Conservation (phyloP, 139 green algal species). For the Desmodesmus armatus region DNA sequence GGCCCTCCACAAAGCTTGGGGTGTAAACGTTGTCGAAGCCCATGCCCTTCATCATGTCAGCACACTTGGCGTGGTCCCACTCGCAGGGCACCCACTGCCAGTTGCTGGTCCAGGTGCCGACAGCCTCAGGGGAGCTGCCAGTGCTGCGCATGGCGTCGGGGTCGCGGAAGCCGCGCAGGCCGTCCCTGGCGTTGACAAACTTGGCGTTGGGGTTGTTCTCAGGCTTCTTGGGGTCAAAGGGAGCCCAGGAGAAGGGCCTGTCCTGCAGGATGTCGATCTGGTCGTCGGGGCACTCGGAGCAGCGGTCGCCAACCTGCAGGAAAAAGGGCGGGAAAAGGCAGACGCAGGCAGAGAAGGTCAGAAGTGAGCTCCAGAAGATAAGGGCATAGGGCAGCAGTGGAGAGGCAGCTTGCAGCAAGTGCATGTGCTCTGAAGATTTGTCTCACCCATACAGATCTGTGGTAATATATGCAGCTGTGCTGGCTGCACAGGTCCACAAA, state of each 20-base stretch:
- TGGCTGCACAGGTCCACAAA: neutral
- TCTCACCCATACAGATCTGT: no score
- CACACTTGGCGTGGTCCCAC: slow-evolving; percentile 34
- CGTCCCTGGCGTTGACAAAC: slow-evolving; percentile 49
- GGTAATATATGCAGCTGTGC: neutral
- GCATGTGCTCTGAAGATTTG: no score
- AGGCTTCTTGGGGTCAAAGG: slow-evolving; percentile 9
- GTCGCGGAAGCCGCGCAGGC: slow-evolving; percentile 36
- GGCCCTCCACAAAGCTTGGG: neutral
- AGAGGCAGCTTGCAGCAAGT: no score
- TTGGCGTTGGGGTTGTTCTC: slow-evolving; percentile 15
- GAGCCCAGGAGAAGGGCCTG: slow-evolving; percentile 42
- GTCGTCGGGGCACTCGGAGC: slow-evolving; percentile 44
- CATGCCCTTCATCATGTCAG: slow-evolving; percentile 18
- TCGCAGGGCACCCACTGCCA: slow-evolving; percentile 50
- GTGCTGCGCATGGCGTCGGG: slow-evolving; percentile 29
- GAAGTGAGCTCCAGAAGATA: neutral
- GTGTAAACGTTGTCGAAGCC: slow-evolving; percentile 32
- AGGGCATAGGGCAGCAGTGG: no score
- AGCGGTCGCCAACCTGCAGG: slow-evolving; percentile 39
- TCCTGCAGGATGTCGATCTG: slow-evolving; percentile 53
- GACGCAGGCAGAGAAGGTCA: neutral
- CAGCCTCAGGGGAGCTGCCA: slow-evolving; percentile 18
- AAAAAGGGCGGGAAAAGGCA: neutral
- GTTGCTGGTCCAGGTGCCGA: slow-evolving; percentile 40